Evolutionary conservation across 176 grass and related monocot species (phyloP).

Genomic region (Saccharum officinarum): DNA sequence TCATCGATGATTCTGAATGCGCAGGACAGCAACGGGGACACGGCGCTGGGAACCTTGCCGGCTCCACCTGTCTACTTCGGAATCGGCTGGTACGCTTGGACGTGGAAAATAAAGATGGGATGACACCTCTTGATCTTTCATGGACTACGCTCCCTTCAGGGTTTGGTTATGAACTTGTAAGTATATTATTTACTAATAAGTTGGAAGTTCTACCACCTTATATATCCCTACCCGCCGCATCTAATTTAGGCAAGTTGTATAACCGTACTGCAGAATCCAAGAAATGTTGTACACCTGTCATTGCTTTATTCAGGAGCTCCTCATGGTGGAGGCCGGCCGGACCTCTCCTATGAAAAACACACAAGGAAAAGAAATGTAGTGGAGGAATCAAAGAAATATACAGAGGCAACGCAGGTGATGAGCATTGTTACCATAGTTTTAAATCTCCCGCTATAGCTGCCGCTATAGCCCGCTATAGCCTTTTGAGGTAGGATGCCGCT

Average conservation of each 20-base stretch:
- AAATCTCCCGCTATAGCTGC: too few species aligned
- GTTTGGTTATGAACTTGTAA: background rate
- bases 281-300: background rate
- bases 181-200: too few species aligned
- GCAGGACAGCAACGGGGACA: conserved; percentile 1
- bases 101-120: background rate
- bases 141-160: background rate
- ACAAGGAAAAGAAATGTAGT: too few species aligned
- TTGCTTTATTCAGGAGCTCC: background rate
- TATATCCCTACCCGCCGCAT: too few species aligned
- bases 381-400: too few species aligned
- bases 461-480: too few species aligned
- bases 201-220: too few species aligned
- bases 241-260: background rate
- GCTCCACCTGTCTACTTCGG: background rate
- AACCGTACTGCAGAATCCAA: background rate
- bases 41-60: background rate
- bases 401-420: too few species aligned
- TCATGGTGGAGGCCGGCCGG: background rate
- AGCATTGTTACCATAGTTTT: too few species aligned
- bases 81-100: background rate
- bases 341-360: background rate
- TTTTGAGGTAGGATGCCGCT: too few species aligned
- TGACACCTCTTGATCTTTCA: conserved; percentile 2
- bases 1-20: background rate